Conservation (phyloP, 2,329 filamentous ascomycete species). For the Xylariales sp. region DNA sequence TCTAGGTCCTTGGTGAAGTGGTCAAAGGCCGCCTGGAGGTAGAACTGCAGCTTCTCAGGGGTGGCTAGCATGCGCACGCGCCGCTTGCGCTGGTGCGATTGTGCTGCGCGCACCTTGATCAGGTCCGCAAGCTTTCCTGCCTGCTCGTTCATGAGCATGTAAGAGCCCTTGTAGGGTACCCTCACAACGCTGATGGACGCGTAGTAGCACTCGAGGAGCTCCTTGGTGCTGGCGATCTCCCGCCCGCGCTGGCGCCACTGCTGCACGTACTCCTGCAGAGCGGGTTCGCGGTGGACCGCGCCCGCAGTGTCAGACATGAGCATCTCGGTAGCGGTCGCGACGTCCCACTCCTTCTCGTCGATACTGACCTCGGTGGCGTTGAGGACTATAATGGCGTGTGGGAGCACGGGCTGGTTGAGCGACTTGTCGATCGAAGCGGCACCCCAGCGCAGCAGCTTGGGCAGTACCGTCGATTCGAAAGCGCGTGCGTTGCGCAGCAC, state of each 20-base stretch:
- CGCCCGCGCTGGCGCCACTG: slow-evolving; percentile 36
- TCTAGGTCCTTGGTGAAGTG: slow-evolving; percentile 25
- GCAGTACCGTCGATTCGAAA: slow-evolving; percentile 34
- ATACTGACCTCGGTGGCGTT: slow-evolving; percentile 38
- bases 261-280: slow-evolving; percentile 33
- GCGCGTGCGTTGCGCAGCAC: slow-evolving; percentile 36
- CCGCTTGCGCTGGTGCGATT: slow-evolving; percentile 35
- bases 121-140: slow-evolving; percentile 37
- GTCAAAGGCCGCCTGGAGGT: slow-evolving; percentile 26
- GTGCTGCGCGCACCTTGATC: slow-evolving; percentile 34
- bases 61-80: slow-evolving; percentile 32
- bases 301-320: slow-evolving; percentile 30
- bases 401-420: slow-evolving; percentile 49
- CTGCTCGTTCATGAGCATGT: slow-evolving; percentile 45
- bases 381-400: slow-evolving; percentile 49
- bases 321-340: slow-evolving; percentile 30
- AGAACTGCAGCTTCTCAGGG: slow-evolving; percentile 22
- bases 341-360: slow-evolving; percentile 37
- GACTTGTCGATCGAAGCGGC: slow-evolving; percentile 46
- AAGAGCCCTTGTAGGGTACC: slow-evolving; percentile 36
- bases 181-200: slow-evolving; percentile 42
- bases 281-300: slow-evolving; percentile 26
- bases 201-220: slow-evolving; percentile 46
- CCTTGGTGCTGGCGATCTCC: slow-evolving; percentile 36
- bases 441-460: slow-evolving; percentile 44